Evolutionary conservation across 2,329 filamentous ascomycete species (phyloP), one percentile per base, ranked within the genome.

Genomic region (Coniochaeta sp.): DNA sequence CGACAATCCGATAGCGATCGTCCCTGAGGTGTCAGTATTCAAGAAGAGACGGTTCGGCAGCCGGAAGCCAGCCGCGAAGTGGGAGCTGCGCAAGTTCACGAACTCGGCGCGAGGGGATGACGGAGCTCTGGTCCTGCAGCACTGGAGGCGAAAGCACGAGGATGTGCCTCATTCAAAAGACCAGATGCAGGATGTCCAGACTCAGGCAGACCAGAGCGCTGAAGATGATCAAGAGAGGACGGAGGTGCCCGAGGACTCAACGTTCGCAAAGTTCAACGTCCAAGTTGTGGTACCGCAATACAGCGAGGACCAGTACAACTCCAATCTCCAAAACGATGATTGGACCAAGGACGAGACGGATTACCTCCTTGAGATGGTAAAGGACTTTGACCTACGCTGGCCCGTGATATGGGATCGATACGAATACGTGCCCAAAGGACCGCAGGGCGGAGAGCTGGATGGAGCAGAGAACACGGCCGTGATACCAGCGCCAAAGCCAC

Each of bases 301-400:
- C 74, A 91, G 85, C 63, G 89, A 96, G 64, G 90, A 93, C 64
- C 89, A 96, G 71, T 99, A 99, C 74, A 83, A 88, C 62, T 81
- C 85, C 61, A 85, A 89, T 63, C 75, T 99, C 58, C 82, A 86
- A 67, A 89, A 81, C 69, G 79, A 85, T 16, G 87, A 93, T 67
- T 99, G 95, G 95, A 88, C 89, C 16, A 91, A 89, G 69, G 89
- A 95, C 67, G 95, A 99, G 75, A 99, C 95, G 9, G 92, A 97
- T 71, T 97, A 97, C 70, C 76, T 99, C 64, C 83, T 98, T 71
- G 78, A 84, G 3, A 72, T 93, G 38, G 90, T 86, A 16, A 82
- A 82, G 61, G 89, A 93, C 55, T 96, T 87, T 70, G 91, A 96
- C 69, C 81, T 96, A 62, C 88, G 95, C 66, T 99, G 95, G 92